These are phyloP conservation scores for Flagelloscypha sp. DNA, from an alignment of 768 basidiomycete genomes.

Conservation along the genomic window DNA sequence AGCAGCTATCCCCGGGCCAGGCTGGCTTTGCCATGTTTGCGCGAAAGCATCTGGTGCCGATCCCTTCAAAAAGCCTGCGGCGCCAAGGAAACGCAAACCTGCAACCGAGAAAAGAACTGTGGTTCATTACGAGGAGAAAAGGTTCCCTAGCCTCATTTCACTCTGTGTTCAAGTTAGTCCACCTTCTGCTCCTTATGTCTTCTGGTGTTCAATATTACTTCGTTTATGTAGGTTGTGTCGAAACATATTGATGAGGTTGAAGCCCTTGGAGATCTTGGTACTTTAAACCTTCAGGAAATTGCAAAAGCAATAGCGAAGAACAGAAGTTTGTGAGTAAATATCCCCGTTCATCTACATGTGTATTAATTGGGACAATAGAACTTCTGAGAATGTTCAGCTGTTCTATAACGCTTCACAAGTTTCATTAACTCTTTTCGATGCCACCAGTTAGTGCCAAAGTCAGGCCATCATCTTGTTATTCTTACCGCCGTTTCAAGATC, in stretches of 20 bases:
- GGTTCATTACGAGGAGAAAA: conserved; percentile 58
- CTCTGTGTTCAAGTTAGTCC: conserved; percentile 69
- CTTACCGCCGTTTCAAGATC: conserved; percentile 33
- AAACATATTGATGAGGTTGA: conserved; percentile 86
- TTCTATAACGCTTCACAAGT: conserved; percentile 75
- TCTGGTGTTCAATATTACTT: background rate
- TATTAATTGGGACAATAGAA: conserved; percentile 34
- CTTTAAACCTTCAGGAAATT: conserved; percentile 77
- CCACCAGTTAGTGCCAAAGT: conserved; percentile 57
- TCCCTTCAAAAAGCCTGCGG: conserved; percentile 76
- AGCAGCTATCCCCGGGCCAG: conserved; percentile 58
- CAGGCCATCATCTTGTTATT: background rate
- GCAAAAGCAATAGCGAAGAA: conserved; percentile 77
- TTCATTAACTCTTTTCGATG: conserved; percentile 74
- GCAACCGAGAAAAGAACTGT: conserved; percentile 62
- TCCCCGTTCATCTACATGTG: conserved; percentile 6
- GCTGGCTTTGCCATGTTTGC: conserved; percentile 81
- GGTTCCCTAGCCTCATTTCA: conserved; percentile 63
- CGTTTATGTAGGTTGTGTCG: conserved; percentile 55
- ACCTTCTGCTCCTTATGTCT: background rate
- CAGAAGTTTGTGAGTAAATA: conserved; percentile 60
- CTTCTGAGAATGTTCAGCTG: conserved; percentile 66
- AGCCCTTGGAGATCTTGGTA: conserved; percentile 79
- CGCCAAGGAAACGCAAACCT: conserved; percentile 52
- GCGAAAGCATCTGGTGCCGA: conserved; percentile 70